Percentiles rank a stretch among this genome's conserved stretches.
Conservation (phyloP, 768 basidiomycete species). For the Phylloporus arenicola region DNA sequence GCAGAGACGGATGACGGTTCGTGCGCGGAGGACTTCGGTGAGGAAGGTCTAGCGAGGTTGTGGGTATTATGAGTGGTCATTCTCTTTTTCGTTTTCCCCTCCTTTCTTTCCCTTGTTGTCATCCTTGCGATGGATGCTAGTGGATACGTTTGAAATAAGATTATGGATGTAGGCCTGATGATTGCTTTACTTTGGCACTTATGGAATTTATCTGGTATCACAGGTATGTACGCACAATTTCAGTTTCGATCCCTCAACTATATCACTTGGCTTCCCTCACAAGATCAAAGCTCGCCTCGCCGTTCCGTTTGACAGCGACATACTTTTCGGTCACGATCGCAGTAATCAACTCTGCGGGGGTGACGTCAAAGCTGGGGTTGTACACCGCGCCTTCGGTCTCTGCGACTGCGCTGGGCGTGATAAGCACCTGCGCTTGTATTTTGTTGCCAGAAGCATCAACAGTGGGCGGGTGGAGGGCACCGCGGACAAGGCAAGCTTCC, state of each 20-base stretch:
- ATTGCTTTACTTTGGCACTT: too few species aligned
- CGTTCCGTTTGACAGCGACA: slow-evolving; percentile 68
- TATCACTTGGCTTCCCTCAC: slow-evolving; percentile 26
- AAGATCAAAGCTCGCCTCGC: slow-evolving; percentile 59
- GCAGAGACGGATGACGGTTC: slow-evolving; percentile 26
- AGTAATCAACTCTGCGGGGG: slow-evolving; percentile 89
- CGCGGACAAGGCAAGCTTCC: slow-evolving; percentile 87
- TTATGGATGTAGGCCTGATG: too few species aligned
- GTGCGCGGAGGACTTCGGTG: slow-evolving; percentile 16
- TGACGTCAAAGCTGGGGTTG: slow-evolving; percentile 97
- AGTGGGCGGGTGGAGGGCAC: slow-evolving; percentile 59
- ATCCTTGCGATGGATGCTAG: not conserved
- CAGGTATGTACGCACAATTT: not conserved
- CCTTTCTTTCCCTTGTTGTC: not conserved
- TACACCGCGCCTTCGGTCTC: slow-evolving; percentile 43
- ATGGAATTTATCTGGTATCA: not conserved
- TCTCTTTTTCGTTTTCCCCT: not conserved
- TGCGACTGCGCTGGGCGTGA: slow-evolving; percentile 61
- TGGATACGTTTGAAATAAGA: not conserved
- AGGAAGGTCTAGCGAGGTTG: slow-evolving; percentile 11
- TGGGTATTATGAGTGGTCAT: not conserved
- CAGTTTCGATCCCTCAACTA: not conserved
- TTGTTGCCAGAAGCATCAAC: slow-evolving; percentile 38
- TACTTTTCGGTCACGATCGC: slow-evolving; percentile 95
- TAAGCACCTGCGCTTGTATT: slow-evolving; percentile 74